Base-by-base conservation (phyloP, 2,329 filamentous ascomycete genomes). In the Eutypella sp. region DNA sequence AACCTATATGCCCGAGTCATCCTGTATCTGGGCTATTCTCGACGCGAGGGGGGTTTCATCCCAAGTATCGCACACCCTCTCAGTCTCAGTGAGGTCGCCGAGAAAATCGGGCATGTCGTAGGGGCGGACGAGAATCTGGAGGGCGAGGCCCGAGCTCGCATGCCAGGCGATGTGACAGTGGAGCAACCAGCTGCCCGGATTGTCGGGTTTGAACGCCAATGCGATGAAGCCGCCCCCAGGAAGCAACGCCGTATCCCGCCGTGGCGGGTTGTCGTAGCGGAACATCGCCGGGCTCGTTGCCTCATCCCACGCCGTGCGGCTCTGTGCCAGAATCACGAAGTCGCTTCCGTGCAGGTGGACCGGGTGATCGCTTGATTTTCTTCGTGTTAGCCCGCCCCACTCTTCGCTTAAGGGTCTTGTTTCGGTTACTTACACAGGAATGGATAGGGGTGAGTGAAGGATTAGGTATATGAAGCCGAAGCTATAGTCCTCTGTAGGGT, bases 341-440 rank as follows among this genome's bases (percentile, higher is more conserved):
- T 75, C 68, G 50, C 75, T 73, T 8, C 74, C 74, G 57, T 77
- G 74, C 9, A 78, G 61, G 58, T 78, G 73, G 56, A 74, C 71
- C 0, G 71, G 71, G 50, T 74, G 72, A 8, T 67, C 56, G 22
- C 49, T 57, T 31, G 16, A 8, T 38, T 20, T 50, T 48, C 23
- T 55, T 50, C 20, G 54, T 48, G 44, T 40, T n/a, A 42, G 27
- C n/a, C 1, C 53, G 49, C 31, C 54, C 53, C 22, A 52, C 47
- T 51, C 50, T 59, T 40, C 13, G 16, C n/a, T 25, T 9, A 36
- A 18, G 36, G 11, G 11, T 18, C 25, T 31, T 10, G 9, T 5
- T 36, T 19, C 22, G 13, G 6, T 29, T 40, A 63, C 63, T 50
- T 47, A 51, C 49, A 44, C 42, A 22, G 22, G 16, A 2, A 33